Conservation (phyloP, 2,329 filamentous ascomycete genomes). For the Trichoderma sp. region DNA sequence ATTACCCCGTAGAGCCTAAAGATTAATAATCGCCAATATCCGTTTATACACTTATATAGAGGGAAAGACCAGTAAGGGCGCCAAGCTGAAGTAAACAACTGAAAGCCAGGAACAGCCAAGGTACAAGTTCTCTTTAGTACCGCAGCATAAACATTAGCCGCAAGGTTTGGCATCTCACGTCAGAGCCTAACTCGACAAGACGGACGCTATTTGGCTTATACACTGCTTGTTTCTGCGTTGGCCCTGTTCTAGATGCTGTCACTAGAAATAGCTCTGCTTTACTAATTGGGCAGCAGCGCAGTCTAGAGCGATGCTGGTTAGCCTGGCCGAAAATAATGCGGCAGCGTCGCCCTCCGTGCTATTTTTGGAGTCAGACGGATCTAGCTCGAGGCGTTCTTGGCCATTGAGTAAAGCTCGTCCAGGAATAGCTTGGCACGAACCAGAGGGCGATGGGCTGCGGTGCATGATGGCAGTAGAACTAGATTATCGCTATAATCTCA, state of each 20-base stretch:
- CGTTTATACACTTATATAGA: not conserved
- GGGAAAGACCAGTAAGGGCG: not conserved
- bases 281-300: conserved; percentile 14
- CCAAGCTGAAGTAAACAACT: not conserved
- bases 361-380: conserved; percentile 15
- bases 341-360: conserved; percentile 11
- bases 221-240: not conserved
- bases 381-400: not conserved
- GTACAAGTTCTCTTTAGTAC: not conserved
- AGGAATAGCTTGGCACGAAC: conserved; percentile 12
- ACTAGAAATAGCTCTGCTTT: not conserved
- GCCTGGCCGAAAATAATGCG: not conserved
- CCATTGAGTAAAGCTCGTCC: not conserved
- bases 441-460: not conserved
- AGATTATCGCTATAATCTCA: not conserved
- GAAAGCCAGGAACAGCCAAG: not conserved
- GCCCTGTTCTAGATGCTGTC: not conserved
- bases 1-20: not conserved
- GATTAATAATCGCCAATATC: not conserved
- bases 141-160: not conserved
- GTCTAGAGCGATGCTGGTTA: not conserved
- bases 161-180: conserved; percentile 8
- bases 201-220: not conserved
- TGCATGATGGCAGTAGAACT: not conserved
- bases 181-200: conserved; percentile 1